Evolutionary conservation across 306 rosid genomes (phyloP).

Genomic region (Cyclanthera cordifolia): DNA sequence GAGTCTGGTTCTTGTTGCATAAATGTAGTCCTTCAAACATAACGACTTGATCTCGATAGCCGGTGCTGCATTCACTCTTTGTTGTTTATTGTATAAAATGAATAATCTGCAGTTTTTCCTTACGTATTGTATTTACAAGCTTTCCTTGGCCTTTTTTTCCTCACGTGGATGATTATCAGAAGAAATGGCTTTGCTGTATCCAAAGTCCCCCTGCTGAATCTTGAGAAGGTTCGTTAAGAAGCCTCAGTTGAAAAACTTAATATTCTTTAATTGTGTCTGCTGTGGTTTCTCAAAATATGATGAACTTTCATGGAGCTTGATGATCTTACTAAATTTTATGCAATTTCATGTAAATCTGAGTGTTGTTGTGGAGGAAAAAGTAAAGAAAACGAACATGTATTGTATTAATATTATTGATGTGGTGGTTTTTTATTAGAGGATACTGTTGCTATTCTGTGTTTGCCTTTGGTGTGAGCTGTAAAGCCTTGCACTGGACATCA

Average conservation of each 20-base stretch:
- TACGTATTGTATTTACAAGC: slow-evolving; percentile 1
- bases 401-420: slow-evolving; percentile 12
- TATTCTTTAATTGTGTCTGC: slow-evolving; percentile 1
- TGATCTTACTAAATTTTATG: slow-evolving; percentile 12
- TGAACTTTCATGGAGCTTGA: slow-evolving; percentile 10
- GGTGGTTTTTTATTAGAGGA: slow-evolving; percentile 12
- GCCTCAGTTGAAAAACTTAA: slow-evolving; percentile 5
- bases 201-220: slow-evolving; percentile 12
- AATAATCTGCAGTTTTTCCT: background rate
- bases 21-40: background rate
- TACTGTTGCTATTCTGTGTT: slow-evolving; percentile 10
- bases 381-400: slow-evolving; percentile 11
- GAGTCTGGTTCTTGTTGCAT: slow-evolving; percentile 1
- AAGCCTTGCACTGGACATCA: slow-evolving; percentile 12
- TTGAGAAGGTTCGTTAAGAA: slow-evolving; percentile 11
- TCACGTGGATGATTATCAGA: slow-evolving; percentile 11
- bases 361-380: slow-evolving; percentile 7
- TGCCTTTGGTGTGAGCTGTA: slow-evolving; percentile 14
- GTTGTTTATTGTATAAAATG: background rate
- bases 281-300: slow-evolving; percentile 10
- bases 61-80: background rate
- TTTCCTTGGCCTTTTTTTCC: background rate
- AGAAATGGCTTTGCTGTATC: slow-evolving; percentile 18
- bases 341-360: slow-evolving; percentile 14
- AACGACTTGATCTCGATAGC: background rate